Base-by-base conservation (phyloP, 2,329 filamentous ascomycete genomes). In the Cladosporium halotolerans region DNA sequence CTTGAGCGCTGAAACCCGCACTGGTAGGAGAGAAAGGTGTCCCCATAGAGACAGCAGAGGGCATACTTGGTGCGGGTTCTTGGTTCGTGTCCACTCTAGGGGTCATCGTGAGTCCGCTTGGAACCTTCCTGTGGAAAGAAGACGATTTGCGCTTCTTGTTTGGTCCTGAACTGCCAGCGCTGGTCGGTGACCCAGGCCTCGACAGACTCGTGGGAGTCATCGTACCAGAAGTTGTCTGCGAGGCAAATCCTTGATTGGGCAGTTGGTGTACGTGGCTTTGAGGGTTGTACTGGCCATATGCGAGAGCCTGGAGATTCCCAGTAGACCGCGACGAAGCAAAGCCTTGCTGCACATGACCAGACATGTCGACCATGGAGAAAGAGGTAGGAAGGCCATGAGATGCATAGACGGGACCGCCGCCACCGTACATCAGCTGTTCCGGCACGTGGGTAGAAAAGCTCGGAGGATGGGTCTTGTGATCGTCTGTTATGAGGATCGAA, bases 401-500 rank as follows among this genome's bases (percentile, higher is more conserved):
- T 4, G 42, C n/a, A 18, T 53, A 53, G 6, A 45, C 44, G 5
- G 36, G 43, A 31, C 41, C 44, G 9, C 52, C 52, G 13, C 45
- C 52, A n/a, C 46, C 46, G 32, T 49, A 54, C 52, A 54, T 14
- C 45, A 54, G 42, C 45, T 48, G 45, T 13, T 49, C 52, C 6
- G 45, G 41, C 39, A 54, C 45, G 9, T 54, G 52, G n/a, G 45
- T 55, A 32, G 65, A 60, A 50, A 65, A 65, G 43, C 57, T 61
- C 16, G 61, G 62, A 11, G 66, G 66, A 62, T 89, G 86, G 7
- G 89, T 96, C 74, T 97, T 97, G 75, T 97, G 92, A 65, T 99
- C 92, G 67, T 99, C 92, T 1, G 93, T 97, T 58, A 97, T 96
- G 80, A 96, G 92, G 59, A 97, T 95, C 0, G 89, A 88, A 52